These are phyloP conservation scores for Volvox africanus DNA, from an alignment of 139 green algal species.

Conservation along the genomic window DNA sequence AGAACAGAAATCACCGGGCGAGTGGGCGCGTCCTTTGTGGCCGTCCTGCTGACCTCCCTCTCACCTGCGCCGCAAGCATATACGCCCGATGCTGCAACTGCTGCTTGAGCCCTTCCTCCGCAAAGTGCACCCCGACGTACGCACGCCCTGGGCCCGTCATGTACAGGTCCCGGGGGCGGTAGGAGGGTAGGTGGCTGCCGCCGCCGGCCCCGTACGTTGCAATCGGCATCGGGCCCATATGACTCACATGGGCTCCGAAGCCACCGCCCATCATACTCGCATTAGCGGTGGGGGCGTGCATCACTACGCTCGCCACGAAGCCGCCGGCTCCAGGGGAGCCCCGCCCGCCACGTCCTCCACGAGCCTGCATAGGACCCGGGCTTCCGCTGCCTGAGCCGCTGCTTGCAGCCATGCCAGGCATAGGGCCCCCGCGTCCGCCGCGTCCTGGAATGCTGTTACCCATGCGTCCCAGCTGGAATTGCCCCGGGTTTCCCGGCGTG, in stretches of 20 bases:
- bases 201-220: conserved; percentile 9
- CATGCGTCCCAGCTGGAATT: neutral
- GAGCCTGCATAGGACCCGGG: neutral
- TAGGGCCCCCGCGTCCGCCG: neutral
- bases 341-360: conserved; percentile 15
- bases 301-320: conserved; percentile 11
- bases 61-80: conserved; percentile 73
- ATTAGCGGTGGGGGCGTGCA: neutral
- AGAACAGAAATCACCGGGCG: no score
- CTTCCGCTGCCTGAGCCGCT: neutral
- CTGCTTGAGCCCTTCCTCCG: conserved; percentile 76
- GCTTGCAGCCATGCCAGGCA: neutral
- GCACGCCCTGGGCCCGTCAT: conserved; percentile 52
- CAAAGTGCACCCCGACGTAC: conserved; percentile 67
- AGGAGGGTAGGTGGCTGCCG: conserved; percentile 23
- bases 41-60: neutral
- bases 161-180: conserved; percentile 39
- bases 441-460: neutral
- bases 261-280: neutral
- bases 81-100: conserved; percentile 83
- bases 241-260: neutral
- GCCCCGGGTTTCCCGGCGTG: neutral
- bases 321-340: neutral
- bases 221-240: neutral
- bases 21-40: no score